Percentiles rank a stretch among this genome's conserved stretches.
These are phyloP conservation scores for Aspergillus biplanus DNA, from an alignment of 495 filamentous ascomycete genomes.

Conservation along the genomic window DNA sequence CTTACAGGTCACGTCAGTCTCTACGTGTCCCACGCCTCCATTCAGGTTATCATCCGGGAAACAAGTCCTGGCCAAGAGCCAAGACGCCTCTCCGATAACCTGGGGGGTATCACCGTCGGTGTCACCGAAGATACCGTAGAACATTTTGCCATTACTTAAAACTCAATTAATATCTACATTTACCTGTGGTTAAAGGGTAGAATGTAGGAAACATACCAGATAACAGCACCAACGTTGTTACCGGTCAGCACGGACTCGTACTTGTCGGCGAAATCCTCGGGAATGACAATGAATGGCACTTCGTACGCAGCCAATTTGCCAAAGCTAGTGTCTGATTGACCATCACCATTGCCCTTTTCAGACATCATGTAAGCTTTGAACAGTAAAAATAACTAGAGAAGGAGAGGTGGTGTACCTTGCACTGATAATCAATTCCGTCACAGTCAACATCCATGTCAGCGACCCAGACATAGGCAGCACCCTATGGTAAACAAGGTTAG, in stretches of 20 bases:
- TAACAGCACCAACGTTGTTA: not conserved
- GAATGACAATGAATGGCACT: slow-evolving; percentile 39
- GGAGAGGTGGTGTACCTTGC: slow-evolving; percentile 24
- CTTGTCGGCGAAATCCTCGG: slow-evolving; percentile 36
- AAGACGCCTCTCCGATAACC: slow-evolving; percentile 39
- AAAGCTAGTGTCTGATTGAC: slow-evolving; percentile 33
- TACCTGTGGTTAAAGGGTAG: not conserved
- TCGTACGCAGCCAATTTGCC: slow-evolving; percentile 37
- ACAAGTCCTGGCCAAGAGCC: slow-evolving; percentile 40
- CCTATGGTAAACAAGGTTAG: slow-evolving; percentile 17
- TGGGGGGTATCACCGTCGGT: slow-evolving; percentile 33
- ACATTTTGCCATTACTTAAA: slow-evolving; percentile 35
- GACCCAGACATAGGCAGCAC: slow-evolving; percentile 36
- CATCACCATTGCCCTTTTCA: slow-evolving; percentile 34
- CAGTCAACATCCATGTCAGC: slow-evolving; percentile 43
- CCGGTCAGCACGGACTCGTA: slow-evolving; percentile 27
- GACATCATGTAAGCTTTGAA: not conserved
- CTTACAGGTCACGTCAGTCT: slow-evolving; percentile 36
- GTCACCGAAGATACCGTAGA: slow-evolving; percentile 39
- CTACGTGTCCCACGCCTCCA: slow-evolving; percentile 31
- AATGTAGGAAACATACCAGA: not conserved
- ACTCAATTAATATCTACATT: not conserved
- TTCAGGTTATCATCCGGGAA: slow-evolving; percentile 37
- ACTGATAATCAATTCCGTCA: slow-evolving; percentile 36
- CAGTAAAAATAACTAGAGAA: not conserved